Evolutionary conservation across 768 basidiomycete genomes (phyloP).

Genomic region (Floccularia luteovirens): DNA sequence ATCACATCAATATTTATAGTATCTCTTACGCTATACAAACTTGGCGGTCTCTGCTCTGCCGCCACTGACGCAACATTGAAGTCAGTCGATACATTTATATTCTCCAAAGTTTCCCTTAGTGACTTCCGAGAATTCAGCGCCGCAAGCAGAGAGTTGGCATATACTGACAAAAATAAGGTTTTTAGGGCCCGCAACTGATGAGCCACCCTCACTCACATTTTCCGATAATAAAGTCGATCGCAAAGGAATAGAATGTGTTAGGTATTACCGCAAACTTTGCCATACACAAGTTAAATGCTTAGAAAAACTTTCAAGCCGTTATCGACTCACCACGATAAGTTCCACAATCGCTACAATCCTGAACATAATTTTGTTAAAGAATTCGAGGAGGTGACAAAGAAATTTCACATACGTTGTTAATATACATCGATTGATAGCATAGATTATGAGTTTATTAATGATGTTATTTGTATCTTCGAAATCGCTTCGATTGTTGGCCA

Average conservation of each 20-base stretch:
- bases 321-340: constrained; percentile 22
- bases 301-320: neutral
- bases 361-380: constrained; percentile 1
- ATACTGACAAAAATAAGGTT: constrained; percentile 27
- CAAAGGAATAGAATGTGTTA: constrained; percentile 36
- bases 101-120: constrained; percentile 16
- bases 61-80: constrained; percentile 21
- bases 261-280: constrained; percentile 31
- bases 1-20: neutral
- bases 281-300: neutral
- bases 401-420: constrained; percentile 37
- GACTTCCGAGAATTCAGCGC: constrained; percentile 33
- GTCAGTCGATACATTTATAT: constrained; percentile 23
- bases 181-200: neutral
- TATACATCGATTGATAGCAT: constrained; percentile 42
- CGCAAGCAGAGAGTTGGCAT: constrained; percentile 38
- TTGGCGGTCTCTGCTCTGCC: constrained; percentile 14
- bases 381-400: neutral
- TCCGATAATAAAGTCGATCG: constrained; percentile 44
- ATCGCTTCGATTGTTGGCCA: constrained; percentile 30
- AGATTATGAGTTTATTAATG: constrained; percentile 37
- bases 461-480: constrained; percentile 33
- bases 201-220: constrained; percentile 25
- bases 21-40: constrained; percentile 11
- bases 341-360: constrained; percentile 32